These are phyloP conservation scores for Rhytidhysteron rufulum DNA, from an alignment of 2,329 filamentous ascomycete genomes.

Conservation along the genomic window DNA sequence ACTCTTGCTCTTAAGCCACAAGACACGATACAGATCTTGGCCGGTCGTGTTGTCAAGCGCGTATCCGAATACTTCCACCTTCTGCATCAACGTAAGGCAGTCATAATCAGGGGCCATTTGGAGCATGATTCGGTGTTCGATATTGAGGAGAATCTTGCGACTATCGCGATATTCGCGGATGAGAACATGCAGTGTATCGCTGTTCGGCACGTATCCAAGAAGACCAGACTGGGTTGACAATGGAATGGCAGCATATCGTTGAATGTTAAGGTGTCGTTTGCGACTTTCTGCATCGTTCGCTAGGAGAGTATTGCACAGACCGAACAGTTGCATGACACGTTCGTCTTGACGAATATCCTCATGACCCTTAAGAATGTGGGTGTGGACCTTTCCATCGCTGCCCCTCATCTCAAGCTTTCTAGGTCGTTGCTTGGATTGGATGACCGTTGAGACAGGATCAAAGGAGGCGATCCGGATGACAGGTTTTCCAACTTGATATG, in stretches of 20 bases:
- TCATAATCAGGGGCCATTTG: constrained; percentile 99
- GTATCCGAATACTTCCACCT: constrained; percentile 99
- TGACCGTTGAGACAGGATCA: constrained; percentile 83
- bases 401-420: constrained; percentile 84
- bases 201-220: constrained; percentile 95
- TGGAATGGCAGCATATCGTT: constrained; percentile 93
- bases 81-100: constrained; percentile 98
- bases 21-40: constrained; percentile 93
- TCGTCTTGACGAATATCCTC: constrained; percentile 99
- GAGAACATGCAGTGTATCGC: constrained; percentile 91
- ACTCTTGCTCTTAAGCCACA: constrained; percentile 98
- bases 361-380: constrained; percentile 94
- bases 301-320: constrained; percentile 92
- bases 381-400: constrained; percentile 82
- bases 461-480: constrained; percentile 86
- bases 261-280: constrained; percentile 94
- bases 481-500: constrained; percentile 75
- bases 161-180: constrained; percentile 97
- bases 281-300: constrained; percentile 92
- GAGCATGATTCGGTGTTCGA: constrained; percentile 98
- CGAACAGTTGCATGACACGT: constrained; percentile 98
- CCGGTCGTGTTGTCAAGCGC: constrained; percentile 98
- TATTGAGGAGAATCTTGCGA: constrained; percentile 95
- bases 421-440: constrained; percentile 94
- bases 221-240: constrained; percentile 94